These are phyloP conservation scores for Favolaschia claudopus DNA, from an alignment of 768 basidiomycete genomes.

Conservation along the genomic window DNA sequence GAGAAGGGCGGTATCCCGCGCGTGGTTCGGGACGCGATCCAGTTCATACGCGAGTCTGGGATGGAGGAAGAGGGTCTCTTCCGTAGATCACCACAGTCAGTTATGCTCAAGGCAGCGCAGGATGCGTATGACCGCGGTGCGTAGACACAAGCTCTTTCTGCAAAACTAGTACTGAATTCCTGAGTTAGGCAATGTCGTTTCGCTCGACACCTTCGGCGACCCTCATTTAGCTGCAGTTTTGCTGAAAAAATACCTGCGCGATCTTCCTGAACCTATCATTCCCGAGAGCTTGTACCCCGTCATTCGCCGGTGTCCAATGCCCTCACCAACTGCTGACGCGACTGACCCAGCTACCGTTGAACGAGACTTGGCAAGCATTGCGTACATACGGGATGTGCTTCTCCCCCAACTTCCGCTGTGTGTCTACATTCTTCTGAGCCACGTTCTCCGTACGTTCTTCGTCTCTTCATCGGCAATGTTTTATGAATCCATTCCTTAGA, in stretches of 20 bases:
- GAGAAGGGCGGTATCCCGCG: constrained; percentile 86
- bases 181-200: constrained; percentile 81
- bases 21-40: constrained; percentile 78
- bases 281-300: constrained; percentile 70
- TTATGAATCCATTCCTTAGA: no score
- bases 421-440: constrained; percentile 75
- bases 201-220: constrained; percentile 75
- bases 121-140: constrained; percentile 86
- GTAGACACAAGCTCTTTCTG: no score
- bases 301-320: constrained; percentile 72
- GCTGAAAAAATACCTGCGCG: constrained; percentile 85
- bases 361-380: constrained; percentile 61
- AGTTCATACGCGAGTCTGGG: constrained; percentile 74
- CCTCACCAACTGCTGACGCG: constrained; percentile 36
- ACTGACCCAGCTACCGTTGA: constrained; percentile 46
- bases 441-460: constrained; percentile 63
- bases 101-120: constrained; percentile 73
- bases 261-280: constrained; percentile 82
- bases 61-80: constrained; percentile 83
- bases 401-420: constrained; percentile 76
- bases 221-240: constrained; percentile 85
- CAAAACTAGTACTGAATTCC: background rate
- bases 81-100: constrained; percentile 79
- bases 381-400: constrained; percentile 73
- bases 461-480: background rate